Evolutionary conservation across 148 eudicot species (phyloP), one percentile per base, ranked within the genome.

Genomic region (Rhododendron griersonianum): DNA sequence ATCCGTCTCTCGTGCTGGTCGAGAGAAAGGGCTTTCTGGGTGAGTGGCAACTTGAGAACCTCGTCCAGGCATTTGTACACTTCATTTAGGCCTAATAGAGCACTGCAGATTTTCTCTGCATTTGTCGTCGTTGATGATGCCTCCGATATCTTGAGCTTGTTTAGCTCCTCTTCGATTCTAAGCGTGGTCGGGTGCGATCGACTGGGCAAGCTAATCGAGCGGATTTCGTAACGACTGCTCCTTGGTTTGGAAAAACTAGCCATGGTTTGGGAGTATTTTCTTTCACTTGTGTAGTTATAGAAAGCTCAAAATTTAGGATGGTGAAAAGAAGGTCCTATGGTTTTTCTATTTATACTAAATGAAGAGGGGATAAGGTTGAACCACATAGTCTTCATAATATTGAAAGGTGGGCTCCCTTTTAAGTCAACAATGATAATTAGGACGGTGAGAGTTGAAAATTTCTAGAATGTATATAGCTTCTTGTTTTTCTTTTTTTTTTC

Each of bases 201-300:
- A 41, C 76, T 30, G 2, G 89, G 86, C 23, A 87, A 61, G 39
- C 89, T 87, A 45, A 74, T 81, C 1, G 89, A 87, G 73, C 89
- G 53, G 79, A 84, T 81, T 35, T 37, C 48, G 50, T 25, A n/a
- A n/a, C 51, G 84, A 81, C 61, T 37, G 2, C 39, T 84, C 47
- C 6, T 82, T 75, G 16, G 48, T 55, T 55, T 57, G 1, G 83
- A 78, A 63, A 55, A 83, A 79, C 81, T 76, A 35, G 65, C 83
- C 83, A 81, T 81, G 1, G 21, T 51, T 79, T 9, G 25, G 39
- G 39, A 37, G 11, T 69, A 11, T 69, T 69, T 11, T 69, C 75
- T 69, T 28, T 37, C 39, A 13, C 75, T 69, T 65, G 28, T 65
- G 28, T 65, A n/a, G 30, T 1, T 65, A 10, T 28, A 69, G 75